Conservation (phyloP, 2,329 filamentous ascomycete species). For the Exophiala sp. region DNA sequence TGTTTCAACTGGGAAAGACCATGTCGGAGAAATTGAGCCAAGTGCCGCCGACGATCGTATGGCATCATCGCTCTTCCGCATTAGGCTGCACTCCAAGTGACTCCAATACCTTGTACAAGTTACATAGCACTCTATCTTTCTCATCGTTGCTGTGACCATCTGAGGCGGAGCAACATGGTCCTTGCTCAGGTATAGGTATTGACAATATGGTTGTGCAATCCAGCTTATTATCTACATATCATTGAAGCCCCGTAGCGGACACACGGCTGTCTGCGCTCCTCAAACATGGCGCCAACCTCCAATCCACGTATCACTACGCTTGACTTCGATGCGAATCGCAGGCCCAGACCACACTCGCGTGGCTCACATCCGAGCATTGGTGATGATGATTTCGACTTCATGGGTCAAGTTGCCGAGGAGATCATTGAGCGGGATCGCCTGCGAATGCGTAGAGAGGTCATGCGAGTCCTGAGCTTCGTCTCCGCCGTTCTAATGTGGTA, state of each 20-base stretch:
- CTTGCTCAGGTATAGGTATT: not conserved
- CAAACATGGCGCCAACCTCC: constrained; percentile 12
- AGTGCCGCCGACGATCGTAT: no score
- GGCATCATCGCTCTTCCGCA: no score
- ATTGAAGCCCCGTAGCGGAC: not conserved
- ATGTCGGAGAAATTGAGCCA: no score
- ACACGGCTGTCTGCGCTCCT: not conserved
- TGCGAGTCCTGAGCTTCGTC: constrained; percentile 55
- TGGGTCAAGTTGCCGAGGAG: constrained; percentile 59
- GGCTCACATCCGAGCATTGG: constrained; percentile 27
- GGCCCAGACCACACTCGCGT: constrained; percentile 19
- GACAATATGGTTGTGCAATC: constrained; percentile 4
- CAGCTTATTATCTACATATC: not conserved
- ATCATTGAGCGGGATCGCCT: constrained; percentile 57
- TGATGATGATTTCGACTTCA: constrained; percentile 44
- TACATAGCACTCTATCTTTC: not conserved
- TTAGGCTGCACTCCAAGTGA: no score
- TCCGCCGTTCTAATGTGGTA: constrained; percentile 61
- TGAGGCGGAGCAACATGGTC: not conserved
- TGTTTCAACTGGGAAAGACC: no score
- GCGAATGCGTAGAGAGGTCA: constrained; percentile 51
- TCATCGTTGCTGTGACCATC: not conserved
- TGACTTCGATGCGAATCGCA: constrained; percentile 45
- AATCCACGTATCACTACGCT: constrained; percentile 40
- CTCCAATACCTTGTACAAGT: no score